Evolutionary conservation across 2,329 filamentous ascomycete genomes (phyloP), one percentile per base, ranked within the genome.

Genomic region (Exophiala viscosa): DNA sequence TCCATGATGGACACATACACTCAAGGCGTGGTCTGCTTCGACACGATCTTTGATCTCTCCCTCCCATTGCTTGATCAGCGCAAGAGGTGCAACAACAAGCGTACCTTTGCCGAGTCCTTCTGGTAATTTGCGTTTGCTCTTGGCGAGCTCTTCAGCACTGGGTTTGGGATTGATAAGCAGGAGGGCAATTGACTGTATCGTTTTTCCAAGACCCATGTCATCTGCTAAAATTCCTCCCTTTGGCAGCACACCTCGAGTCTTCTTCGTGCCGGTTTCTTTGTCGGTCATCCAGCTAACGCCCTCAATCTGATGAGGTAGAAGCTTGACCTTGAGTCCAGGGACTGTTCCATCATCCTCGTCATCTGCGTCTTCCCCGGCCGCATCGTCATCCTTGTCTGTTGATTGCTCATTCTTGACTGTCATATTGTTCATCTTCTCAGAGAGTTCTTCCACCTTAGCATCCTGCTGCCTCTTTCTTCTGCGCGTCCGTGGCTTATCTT

Each of bases 1-100:
- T 0, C 93, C 93, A 66, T 99, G 93, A 64, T 99, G 95, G 1
- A 99, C 87, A 55, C 87, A 85, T 3, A 97, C 90, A 59, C 84
- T 85, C 45, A 97, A 76, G 15, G 77, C 79, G 60, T 91, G 87
- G 2, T 81, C 79, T 33, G 77, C 75, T 40, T 81, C 74, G 35
- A 97, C 84, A 67, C 90, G 95, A 49, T 88, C 85, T 62, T 86
- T 86, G 66, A 99, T 90, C 69, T 99, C 93, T 1, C 85, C 77
- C 71, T 99, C 93, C 93, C 93, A 99, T 69, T 99, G 93, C 62
- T 93, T 88, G 73, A 99, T 97, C 40, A 99, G 77, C 5, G 93
- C 92, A 28, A 99, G 74, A 1, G 93, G 93, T 1, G 93, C 93
- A 46, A 99, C 88, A 6, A 99, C 90, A 9, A 99, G 77, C 0